These are phyloP conservation scores for Pyrus bretschneideri DNA, from an alignment of 306 rosid species.

Conservation along the genomic window DNA sequence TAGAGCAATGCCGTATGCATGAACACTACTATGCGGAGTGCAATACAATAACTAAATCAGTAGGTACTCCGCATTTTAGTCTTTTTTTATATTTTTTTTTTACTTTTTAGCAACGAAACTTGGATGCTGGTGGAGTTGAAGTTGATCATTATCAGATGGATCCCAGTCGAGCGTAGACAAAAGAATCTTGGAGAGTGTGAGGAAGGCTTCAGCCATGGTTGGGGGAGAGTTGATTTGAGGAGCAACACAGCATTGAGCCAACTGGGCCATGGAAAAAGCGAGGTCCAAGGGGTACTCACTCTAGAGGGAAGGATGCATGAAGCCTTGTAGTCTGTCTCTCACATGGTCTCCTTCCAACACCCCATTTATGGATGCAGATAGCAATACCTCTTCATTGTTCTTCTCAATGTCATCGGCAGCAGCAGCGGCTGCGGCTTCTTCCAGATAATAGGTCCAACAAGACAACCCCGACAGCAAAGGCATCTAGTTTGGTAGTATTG, in stretches of 20 bases:
- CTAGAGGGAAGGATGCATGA: conserved; percentile 49
- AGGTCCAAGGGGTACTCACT: conserved; percentile 54
- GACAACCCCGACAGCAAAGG: conserved; percentile 65
- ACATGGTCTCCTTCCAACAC: conserved; percentile 57
- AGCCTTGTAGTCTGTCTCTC: conserved; percentile 40
- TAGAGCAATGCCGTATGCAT: too few species aligned
- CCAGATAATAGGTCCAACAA: conserved; percentile 66
- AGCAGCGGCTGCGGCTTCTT: conserved; percentile 26
- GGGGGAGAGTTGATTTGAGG: conserved; percentile 47
- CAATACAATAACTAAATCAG: too few species aligned
- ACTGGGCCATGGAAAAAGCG: conserved; percentile 56
- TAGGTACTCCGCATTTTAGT: too few species aligned
- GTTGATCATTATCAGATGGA: conserved; percentile 53
- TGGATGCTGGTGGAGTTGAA: conserved; percentile 46
- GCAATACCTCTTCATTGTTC: conserved; percentile 11
- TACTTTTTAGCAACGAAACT: not conserved
- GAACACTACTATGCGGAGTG: too few species aligned
- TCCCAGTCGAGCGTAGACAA: conserved; percentile 61
- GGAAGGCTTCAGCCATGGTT: conserved; percentile 36
- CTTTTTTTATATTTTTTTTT: not conserved
- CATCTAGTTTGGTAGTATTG: conserved; percentile 65
- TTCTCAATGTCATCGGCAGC: not conserved
- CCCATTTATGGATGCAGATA: conserved; percentile 16
- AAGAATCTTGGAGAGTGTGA: conserved; percentile 54
- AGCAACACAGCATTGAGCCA: conserved; percentile 53